phyloP scores from a whole-genome alignment of 192 early-diverging fungal genomes.

The Umbelopsis sp. region DNA sequence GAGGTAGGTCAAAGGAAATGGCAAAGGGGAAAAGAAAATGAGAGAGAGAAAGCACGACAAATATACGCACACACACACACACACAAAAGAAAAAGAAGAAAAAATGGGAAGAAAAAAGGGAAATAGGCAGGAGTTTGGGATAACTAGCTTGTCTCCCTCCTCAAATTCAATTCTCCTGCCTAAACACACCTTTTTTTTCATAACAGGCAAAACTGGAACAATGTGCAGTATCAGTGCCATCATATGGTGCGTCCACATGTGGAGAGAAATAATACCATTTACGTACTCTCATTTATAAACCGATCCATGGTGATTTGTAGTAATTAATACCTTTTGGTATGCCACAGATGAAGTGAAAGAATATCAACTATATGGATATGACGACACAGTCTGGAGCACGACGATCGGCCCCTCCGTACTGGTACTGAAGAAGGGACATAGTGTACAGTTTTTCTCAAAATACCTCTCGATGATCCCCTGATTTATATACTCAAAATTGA shows the following conservation, averaged over 20 bases:
- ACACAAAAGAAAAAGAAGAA: background rate
- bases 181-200: background rate
- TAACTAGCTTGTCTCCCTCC: background rate
- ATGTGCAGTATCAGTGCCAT: too few relatives aligned
- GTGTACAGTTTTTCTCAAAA: too few relatives aligned
- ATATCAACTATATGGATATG: background rate
- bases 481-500: too few relatives aligned
- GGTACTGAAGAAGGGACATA: background rate
- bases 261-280: too few relatives aligned
- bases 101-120: too few relatives aligned
- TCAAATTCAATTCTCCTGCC: background rate
- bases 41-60: background rate
- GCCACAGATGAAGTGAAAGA: too few relatives aligned
- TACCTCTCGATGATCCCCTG: too few relatives aligned
- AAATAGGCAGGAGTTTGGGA: background rate
- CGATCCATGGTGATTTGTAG: too few relatives aligned
- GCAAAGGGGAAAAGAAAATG: conserved; percentile 2
- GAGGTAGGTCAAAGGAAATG: conserved; percentile 11
- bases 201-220: too few relatives aligned
- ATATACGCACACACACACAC: background rate
- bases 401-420: background rate
- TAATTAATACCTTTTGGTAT: too few relatives aligned
- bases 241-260: too few relatives aligned
- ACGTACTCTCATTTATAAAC: too few relatives aligned
- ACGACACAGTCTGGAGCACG: background rate